Evolutionary conservation across 2,329 filamentous ascomycete species (phyloP), one percentile per base, ranked within the genome.

Genomic region (Dactylellina drechsleri): DNA sequence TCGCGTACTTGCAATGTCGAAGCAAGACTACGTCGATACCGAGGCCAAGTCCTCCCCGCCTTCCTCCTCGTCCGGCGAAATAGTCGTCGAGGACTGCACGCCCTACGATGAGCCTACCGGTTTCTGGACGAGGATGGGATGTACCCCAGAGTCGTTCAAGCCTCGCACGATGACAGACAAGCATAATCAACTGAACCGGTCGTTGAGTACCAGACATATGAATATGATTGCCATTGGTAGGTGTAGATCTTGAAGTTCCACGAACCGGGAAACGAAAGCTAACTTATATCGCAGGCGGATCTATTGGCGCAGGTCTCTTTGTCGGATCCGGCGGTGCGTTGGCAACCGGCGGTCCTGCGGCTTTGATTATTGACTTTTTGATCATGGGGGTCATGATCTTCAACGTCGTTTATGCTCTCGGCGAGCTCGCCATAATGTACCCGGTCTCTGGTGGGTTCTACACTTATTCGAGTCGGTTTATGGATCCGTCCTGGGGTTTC

Each of bases 181-280:
- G 52, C 71, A 78, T 16, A 80, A 80, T 74, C 70, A 84, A 78
- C 80, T 85, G 49, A 83, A 85, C 77, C 83, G 82, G 60, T 81
- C 82, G 77, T 86, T 88, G 83, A 85, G 86, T 82, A 82, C 83
- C 58, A 85, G 87, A 77, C 87, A 88, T 81, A 81, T 88, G 77
- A 85, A 88, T 81, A 88, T 88, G 86, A 88, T 88, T 81, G 85
- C 86, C 79, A 87, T 88, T 66, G 86, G 86, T 79, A 86, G 86
- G 75, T 86, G 16, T 52, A 7, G 47, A 52, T n/a, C 4, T 8
- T 18, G 23, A 23, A 2, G 4, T 23, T 23, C 18, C 16, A 8
- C 18, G 20, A 10, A 10, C 31, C 31, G 31, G 31, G 10, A 81
- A 88, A 79, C 79, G 76, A 83, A 59, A 41, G 52, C 66, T 66